Base-by-base conservation (phyloP, 2,329 filamentous ascomycete genomes). In the Penicillium fuscoglaucum region DNA sequence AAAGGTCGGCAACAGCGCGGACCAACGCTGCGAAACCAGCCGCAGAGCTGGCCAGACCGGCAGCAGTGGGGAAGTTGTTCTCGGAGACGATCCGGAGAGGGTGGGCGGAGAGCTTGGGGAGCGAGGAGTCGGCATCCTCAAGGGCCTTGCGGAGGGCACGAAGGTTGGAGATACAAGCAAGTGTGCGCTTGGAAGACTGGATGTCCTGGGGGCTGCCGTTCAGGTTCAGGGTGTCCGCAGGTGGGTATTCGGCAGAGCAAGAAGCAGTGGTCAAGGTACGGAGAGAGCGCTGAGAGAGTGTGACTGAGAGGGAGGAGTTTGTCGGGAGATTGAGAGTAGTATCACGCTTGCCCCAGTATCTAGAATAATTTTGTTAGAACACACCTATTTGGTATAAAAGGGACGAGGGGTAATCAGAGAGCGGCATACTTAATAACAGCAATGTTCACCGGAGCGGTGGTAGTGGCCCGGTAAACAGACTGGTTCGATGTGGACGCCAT, bases 31-130 rank as follows among this genome's bases (percentile, higher is more conserved):
- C 86, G 66, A 88, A 86, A 26, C 85, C 86, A n/a, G 85, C 85
- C n/a, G 85, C 85, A 24, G 80, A 82, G 65, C 81, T 83, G 41
- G 85, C 85, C 29, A 99, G 87, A 7, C 95, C 95, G 5, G 95
- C 95, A 28, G 95, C 95, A 2, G 95, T 99, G 63, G 95, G 95
- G 83, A 99, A 99, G 84, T 99, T 99, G 84, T 99, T 99, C 80
- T 95, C 90, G 57, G 90, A 95, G 57, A 97, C 92, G 65, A 99
- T 88, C 68, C 88, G 90, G 61, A 99, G 86, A 35, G 90, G 87
- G 70, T 90, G 82, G 52, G 82, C 74, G 12, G 91, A 90, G 57
- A 99, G 86, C 76, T 90, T 91, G 44, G 93, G 91, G n/a, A 96
- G 84, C 24, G 86, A 87, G 0, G 87, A 68, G 73, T 96, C 82